Percentiles rank a stretch among this genome's conserved stretches.
Conservation (phyloP, 306 rosid species). For the Prunus dulcis region DNA sequence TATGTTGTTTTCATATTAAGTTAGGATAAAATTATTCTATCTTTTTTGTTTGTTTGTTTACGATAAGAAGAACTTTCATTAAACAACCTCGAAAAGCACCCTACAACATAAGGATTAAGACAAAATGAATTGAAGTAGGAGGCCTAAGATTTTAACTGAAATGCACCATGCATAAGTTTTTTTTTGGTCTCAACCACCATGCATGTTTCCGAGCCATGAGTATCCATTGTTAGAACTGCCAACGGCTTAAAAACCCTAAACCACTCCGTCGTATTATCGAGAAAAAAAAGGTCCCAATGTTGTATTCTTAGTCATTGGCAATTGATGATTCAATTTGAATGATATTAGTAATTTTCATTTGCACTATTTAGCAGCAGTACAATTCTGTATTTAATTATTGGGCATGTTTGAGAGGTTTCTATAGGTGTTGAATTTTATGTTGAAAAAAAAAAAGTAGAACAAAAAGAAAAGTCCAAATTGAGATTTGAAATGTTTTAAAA, state of each 20-base stretch:
- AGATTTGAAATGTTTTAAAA: not conserved
- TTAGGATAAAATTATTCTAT: not conserved
- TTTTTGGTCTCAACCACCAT: no score
- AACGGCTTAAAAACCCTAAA: accelerated
- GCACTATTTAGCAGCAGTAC: not conserved
- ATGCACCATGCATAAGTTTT: no score
- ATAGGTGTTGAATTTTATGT: not conserved
- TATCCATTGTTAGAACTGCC: no score
- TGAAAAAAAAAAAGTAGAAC: not conserved
- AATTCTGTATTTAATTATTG: not conserved
- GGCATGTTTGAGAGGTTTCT: not conserved
- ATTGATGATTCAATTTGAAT: not conserved
- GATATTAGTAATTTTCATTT: not conserved
- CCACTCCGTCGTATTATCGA: no score
- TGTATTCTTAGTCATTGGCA: no score
- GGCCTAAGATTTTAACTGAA: no score
- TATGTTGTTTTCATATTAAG: not conserved
- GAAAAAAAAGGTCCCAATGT: no score
- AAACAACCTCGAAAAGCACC: not conserved
- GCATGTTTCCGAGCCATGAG: no score
- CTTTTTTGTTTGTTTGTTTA: not conserved
- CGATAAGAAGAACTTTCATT: not conserved
- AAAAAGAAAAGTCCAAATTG: not conserved
- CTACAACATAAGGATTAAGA: not conserved
- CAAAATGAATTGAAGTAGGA: not conserved